A percentile compares a stretch with the other conserved stretches of the same genome.
Conservation (phyloP, 805 yeast genomes). For the Scheffersomyces amazonensis region DNA sequence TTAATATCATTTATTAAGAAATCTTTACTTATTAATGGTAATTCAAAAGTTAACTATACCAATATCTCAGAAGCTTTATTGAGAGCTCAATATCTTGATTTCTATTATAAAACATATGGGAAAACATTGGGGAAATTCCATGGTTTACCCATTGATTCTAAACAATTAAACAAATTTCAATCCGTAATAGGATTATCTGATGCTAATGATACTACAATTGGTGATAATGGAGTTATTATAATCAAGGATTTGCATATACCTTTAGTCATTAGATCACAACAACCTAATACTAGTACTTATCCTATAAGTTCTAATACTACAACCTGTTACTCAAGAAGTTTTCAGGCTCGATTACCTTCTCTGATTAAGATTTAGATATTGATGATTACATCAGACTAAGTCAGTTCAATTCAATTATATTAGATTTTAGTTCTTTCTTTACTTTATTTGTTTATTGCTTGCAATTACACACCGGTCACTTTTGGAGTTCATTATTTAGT, state of each 20-base stretch:
- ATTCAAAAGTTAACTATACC: conserved; percentile 43
- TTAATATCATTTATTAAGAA: conserved; percentile 41
- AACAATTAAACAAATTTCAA: neutral
- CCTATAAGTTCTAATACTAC: neutral
- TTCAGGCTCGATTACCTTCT: neutral
- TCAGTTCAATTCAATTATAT: no score
- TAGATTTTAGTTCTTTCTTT: no score
- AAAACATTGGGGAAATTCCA: conserved; percentile 58
- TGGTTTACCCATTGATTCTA: conserved; percentile 51
- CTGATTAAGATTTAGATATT: neutral
- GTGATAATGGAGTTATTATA: neutral
- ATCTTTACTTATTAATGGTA: conserved; percentile 39
- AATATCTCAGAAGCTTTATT: conserved; percentile 44
- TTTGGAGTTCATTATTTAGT: no score
- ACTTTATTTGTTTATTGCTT: no score
- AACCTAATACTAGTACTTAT: neutral
- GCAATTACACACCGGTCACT: no score
- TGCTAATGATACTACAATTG: neutral
- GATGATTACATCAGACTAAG: no score
- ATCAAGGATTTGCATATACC: neutral
- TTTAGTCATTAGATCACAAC: neutral
- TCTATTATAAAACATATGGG: conserved; percentile 43
- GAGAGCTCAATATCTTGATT: conserved; percentile 55
- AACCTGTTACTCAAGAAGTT: neutral
- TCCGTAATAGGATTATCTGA: neutral